These are phyloP conservation scores for Coniella vitis DNA, from an alignment of 2,329 filamentous ascomycete species.

Conservation along the genomic window DNA sequence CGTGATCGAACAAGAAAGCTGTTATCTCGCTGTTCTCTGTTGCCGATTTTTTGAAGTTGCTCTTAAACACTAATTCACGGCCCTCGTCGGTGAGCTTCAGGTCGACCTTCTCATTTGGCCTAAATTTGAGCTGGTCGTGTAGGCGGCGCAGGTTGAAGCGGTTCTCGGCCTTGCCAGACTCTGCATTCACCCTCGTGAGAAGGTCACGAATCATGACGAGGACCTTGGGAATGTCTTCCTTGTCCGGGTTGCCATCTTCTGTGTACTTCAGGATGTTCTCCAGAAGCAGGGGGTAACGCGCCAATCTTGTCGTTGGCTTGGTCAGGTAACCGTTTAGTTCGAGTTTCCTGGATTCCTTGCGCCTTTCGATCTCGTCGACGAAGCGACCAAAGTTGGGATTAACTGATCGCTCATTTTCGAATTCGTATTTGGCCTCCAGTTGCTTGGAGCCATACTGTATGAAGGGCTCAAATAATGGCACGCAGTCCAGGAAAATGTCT, in stretches of 20 bases:
- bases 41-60: conserved; percentile 83
- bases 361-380: conserved; percentile 90
- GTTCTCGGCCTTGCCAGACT: conserved; percentile 96
- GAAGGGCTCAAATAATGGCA: conserved; percentile 89
- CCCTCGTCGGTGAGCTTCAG: conserved; percentile 90
- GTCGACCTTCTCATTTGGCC: conserved; percentile 84
- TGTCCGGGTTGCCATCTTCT: conserved; percentile 80
- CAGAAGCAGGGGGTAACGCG: conserved; percentile 84
- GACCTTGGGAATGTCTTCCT: conserved; percentile 85
- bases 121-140: conserved; percentile 86
- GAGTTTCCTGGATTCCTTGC: conserved; percentile 93
- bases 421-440: conserved; percentile 94
- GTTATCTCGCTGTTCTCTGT: conserved; percentile 86
- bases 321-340: conserved; percentile 97
- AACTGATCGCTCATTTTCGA: conserved; percentile 86
- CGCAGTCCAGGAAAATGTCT: conserved; percentile 89
- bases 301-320: conserved; percentile 91
- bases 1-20: conserved; percentile 93
- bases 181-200: conserved; percentile 80
- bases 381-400: conserved; percentile 85
- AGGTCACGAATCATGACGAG: conserved; percentile 81
- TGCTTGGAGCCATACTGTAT: conserved; percentile 95
- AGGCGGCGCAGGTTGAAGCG: conserved; percentile 91
- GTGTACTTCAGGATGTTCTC: conserved; percentile 92
- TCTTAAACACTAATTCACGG: conserved; percentile 90